Evolutionary conservation across 108 stramenopile genomes (phyloP).

Genomic region (Skeletonema marinoi): DNA sequence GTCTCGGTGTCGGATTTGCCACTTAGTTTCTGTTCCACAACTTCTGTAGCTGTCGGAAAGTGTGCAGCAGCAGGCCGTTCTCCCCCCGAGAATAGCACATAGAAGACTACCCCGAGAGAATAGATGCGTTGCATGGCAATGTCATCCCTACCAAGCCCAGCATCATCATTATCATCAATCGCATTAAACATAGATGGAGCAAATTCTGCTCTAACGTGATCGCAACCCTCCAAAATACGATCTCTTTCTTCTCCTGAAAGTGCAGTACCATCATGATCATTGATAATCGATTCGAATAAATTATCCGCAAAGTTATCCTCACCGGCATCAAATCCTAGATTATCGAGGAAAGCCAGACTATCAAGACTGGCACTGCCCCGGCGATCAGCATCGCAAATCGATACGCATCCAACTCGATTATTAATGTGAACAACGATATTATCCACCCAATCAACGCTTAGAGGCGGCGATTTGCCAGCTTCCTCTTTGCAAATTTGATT

Average conservation of each 20-base stretch:
- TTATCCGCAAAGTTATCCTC: not conserved
- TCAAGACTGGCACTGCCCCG: not conserved
- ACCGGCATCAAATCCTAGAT: not conserved
- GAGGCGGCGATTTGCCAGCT: not conserved
- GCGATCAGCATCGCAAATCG: not conserved
- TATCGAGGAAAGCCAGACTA: not conserved
- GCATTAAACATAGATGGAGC: not conserved
- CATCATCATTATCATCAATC: not conserved
- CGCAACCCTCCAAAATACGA: not conserved
- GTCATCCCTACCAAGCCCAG: not conserved
- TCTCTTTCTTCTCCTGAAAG: not conserved
- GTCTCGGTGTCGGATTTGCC: not conserved
- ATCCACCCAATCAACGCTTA: not conserved
- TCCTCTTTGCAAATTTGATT: not conserved
- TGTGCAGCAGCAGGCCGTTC: not conserved
- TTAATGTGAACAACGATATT: not conserved
- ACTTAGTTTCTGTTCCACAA: too few relatives aligned
- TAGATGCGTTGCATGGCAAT: not conserved
- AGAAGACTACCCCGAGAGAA: not conserved
- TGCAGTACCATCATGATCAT: not conserved
- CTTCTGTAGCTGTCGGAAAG: not conserved
- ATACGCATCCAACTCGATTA: not conserved
- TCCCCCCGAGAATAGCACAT: not conserved
- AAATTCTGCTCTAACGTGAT: not conserved
- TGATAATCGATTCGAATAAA: not conserved